phyloP scores from a whole-genome alignment of 2,329 filamentous ascomycete species.

The Epichloe glyceriae region DNA sequence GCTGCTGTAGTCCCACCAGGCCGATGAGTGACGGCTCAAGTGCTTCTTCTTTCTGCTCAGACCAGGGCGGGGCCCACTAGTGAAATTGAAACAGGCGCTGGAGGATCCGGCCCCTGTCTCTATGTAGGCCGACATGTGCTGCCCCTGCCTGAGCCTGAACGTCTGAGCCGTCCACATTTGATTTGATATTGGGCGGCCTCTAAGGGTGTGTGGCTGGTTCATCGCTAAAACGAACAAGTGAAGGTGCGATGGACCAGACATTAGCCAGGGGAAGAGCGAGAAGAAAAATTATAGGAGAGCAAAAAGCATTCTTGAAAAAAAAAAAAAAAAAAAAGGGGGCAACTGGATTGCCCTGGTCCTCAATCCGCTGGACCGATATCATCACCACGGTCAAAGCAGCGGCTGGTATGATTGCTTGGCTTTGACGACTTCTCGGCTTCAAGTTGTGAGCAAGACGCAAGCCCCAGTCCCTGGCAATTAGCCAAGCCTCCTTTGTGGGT shows the following conservation, averaged over 20 bases:
- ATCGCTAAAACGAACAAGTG: neutral
- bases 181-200: neutral
- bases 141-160: slow-evolving; percentile 5
- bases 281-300: neutral
- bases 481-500: no score
- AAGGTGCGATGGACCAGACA: no score
- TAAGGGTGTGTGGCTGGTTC: neutral
- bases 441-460: no score
- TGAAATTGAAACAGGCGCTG: slow-evolving; percentile 12
- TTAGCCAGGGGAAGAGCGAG: neutral
- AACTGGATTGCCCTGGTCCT: no score
- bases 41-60: slow-evolving; percentile 1
- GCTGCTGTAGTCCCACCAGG: neutral
- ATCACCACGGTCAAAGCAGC: no score
- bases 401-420: neutral
- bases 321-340: neutral
- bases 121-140: slow-evolving; percentile 1
- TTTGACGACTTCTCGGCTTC: neutral
- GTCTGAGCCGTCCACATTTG: neutral
- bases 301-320: neutral
- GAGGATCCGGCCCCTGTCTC: neutral
- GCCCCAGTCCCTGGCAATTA: no score
- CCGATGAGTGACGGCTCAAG: neutral
- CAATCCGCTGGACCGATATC: no score
- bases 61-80: slow-evolving; percentile 9